Conservation (phyloP, 2,329 filamentous ascomycete species). For the Sporothrix schenckii region DNA sequence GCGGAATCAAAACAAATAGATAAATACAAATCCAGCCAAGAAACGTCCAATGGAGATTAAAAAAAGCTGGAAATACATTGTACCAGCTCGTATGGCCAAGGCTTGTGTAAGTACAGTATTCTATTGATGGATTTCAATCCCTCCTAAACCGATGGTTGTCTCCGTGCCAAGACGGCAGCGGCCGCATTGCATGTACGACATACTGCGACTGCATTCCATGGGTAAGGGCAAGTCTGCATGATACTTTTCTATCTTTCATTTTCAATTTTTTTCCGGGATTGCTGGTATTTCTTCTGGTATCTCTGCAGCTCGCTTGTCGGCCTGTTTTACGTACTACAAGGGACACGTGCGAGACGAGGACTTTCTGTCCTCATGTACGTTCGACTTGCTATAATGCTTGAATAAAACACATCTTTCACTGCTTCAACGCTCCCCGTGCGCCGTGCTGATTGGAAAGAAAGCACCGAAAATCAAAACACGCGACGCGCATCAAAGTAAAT, state of each 20-base stretch:
- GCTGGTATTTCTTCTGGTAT: background rate
- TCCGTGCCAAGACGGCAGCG: conserved; percentile 20
- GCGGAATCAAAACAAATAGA: conserved; percentile 7
- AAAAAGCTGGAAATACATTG: no score
- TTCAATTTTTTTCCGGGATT: background rate
- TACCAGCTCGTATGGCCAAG: no score
- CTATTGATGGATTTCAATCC: background rate
- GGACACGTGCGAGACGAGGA: background rate
- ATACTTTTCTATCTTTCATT: no score
- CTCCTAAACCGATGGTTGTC: background rate
- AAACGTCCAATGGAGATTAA: background rate
- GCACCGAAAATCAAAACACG: background rate
- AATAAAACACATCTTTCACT: background rate
- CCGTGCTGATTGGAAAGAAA: conserved; percentile 23
- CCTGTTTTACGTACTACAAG: background rate
- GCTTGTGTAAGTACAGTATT: background rate
- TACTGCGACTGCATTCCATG: background rate
- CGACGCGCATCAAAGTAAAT: background rate
- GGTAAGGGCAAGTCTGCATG: conserved; percentile 3
- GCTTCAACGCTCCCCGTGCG: background rate
- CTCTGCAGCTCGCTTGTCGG: background rate
- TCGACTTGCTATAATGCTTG: background rate
- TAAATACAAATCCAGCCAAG: background rate
- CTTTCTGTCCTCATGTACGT: background rate
- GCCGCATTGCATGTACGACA: conserved; percentile 3